phyloP scores from a whole-genome alignment of 2,329 filamentous ascomycete genomes.

The Alternaria sp. region DNA sequence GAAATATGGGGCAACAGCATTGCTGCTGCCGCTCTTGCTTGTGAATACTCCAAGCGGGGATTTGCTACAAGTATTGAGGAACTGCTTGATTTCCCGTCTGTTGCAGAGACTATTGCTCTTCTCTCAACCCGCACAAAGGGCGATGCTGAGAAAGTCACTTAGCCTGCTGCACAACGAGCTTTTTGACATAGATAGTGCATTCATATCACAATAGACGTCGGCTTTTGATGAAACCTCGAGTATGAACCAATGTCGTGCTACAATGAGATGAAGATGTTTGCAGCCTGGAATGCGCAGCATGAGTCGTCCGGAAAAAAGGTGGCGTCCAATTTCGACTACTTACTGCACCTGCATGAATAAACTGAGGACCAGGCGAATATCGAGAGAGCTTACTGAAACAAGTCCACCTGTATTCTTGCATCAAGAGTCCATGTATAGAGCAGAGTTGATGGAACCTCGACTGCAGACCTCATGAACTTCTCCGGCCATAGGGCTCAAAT shows the following conservation, averaged over 20 bases:
- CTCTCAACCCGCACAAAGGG: background rate
- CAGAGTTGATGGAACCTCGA: background rate
- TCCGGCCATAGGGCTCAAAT: constrained; percentile 69
- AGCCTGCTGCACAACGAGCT: background rate
- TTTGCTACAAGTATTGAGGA: background rate
- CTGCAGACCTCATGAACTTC: constrained; percentile 52
- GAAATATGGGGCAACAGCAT: constrained; percentile 3
- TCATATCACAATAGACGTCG: background rate
- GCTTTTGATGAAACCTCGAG: background rate
- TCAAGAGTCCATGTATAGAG: background rate
- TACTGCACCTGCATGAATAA: background rate
- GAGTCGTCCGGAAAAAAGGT: background rate
- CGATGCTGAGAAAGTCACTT: background rate
- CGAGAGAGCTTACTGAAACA: background rate
- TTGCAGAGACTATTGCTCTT: background rate
- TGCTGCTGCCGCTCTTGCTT: background rate
- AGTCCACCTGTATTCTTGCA: background rate
- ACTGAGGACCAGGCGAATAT: background rate
- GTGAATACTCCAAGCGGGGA: background rate
- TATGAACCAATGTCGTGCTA: background rate
- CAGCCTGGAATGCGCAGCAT: background rate
- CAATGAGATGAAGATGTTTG: background rate
- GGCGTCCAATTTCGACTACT: background rate
- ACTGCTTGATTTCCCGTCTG: background rate
- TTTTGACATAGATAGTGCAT: background rate